These are phyloP conservation scores for Backusella westeae DNA, from an alignment of 192 early-diverging fungal genomes.

Conservation along the genomic window DNA sequence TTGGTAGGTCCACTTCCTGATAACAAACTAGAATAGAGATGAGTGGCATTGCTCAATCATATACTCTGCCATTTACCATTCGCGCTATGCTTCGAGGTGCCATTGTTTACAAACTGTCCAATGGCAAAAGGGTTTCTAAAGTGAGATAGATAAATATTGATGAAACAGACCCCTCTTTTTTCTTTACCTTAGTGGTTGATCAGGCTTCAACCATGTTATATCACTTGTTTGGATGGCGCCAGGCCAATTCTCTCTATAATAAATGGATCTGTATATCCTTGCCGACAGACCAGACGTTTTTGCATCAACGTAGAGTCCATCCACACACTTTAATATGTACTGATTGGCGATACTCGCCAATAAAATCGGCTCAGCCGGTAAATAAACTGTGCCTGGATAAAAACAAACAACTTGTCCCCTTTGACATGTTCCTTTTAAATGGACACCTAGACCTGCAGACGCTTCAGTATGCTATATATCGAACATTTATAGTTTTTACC, in stretches of 20 bases:
- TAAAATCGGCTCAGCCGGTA: slow-evolving; percentile 42
- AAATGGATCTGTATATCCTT: slow-evolving; percentile 36
- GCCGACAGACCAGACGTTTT: slow-evolving; percentile 41
- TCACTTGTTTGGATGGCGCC: slow-evolving; percentile 42
- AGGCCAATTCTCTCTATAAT: slow-evolving; percentile 46
- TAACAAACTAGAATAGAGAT: slow-evolving; percentile 33
- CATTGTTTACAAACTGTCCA: slow-evolving; percentile 50
- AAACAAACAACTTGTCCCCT: slow-evolving; percentile 26
- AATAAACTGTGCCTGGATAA: slow-evolving; percentile 40
- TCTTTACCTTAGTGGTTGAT: slow-evolving; percentile 18
- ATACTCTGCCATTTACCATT: slow-evolving; percentile 30
- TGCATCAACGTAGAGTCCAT: slow-evolving; percentile 45
- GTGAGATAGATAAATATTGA: neutral
- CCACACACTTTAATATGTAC: slow-evolving; percentile 48
- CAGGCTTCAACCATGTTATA: slow-evolving; percentile 37
- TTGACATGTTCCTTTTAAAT: slow-evolving; percentile 14
- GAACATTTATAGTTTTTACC: neutral
- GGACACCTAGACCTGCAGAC: slow-evolving; percentile 23
- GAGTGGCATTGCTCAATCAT: neutral
- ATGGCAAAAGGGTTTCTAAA: slow-evolving; percentile 41
- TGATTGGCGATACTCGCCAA: slow-evolving; percentile 43
- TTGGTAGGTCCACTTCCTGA: slow-evolving; percentile 43
- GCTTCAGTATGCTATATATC: no score
- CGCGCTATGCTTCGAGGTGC: slow-evolving; percentile 19
- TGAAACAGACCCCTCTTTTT: neutral